Evolutionary conservation across 225 moss, liverwort and hornwort species (phyloP).

Genomic region (Physcomitrium patens): DNA sequence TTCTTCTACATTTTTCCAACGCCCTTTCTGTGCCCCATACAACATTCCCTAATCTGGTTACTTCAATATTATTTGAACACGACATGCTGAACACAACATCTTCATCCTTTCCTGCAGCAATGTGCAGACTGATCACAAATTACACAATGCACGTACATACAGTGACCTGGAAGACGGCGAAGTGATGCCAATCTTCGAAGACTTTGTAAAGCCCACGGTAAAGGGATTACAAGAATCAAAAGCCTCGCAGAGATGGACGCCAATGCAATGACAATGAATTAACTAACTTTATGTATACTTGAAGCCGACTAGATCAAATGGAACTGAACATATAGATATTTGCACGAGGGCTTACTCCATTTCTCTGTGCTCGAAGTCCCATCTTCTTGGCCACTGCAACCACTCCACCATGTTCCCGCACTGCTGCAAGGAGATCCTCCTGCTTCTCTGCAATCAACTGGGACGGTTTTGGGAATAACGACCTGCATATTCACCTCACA

Average conservation of each 20-base stretch:
- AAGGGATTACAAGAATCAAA: neutral
- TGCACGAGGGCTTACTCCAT: constrained; percentile 63
- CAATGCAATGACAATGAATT: constrained; percentile 17
- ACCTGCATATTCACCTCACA: constrained; percentile 49
- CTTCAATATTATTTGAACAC: constrained; percentile 1
- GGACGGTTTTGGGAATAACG: constrained; percentile 70
- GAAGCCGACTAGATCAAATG: neutral
- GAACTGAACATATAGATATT: constrained; percentile 7
- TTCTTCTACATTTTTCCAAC: constrained; percentile 75
- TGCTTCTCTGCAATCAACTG: constrained; percentile 59
- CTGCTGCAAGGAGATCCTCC: constrained; percentile 64
- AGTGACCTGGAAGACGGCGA: constrained; percentile 1
- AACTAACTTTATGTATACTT: neutral
- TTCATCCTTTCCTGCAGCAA: neutral
- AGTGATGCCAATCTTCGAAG: neutral
- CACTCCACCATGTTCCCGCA: constrained; percentile 76
- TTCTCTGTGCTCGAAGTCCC: constrained; percentile 83
- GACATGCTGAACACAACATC: neutral
- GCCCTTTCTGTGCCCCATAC: constrained; percentile 72
- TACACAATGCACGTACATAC: neutral
- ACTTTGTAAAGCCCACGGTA: neutral
- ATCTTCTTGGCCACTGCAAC: constrained; percentile 70
- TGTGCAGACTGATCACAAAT: neutral
- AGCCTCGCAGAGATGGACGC: neutral
- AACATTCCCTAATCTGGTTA: constrained; percentile 10